Conservation (phyloP, 2,329 filamentous ascomycete species). For the Claviceps purpurea region DNA sequence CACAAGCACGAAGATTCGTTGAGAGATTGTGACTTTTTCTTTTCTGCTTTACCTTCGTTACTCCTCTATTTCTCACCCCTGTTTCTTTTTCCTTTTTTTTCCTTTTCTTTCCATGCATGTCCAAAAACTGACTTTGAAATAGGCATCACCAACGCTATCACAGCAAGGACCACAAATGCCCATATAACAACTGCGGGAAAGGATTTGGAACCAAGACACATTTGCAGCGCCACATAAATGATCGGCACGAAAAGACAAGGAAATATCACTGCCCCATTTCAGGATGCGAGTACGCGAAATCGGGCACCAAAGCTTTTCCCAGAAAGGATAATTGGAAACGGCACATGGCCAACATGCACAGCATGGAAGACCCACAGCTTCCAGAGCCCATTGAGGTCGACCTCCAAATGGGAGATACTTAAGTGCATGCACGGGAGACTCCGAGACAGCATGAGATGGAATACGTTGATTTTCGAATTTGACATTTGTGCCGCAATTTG, state of each 20-base stretch:
- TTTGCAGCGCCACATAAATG: conserved; percentile 48
- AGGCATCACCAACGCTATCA: conserved; percentile 50
- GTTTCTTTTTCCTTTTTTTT: too few relatives aligned
- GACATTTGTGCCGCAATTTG: neutral
- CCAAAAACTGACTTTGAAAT: conserved; percentile 1
- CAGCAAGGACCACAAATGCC: conserved; percentile 44
- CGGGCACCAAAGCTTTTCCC: conserved; percentile 44
- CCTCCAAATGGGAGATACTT: conserved; percentile 17
- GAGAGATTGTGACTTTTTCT: too few relatives aligned
- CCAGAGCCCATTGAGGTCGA: conserved; percentile 31
- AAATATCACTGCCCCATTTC: conserved; percentile 44
- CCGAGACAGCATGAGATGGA: too few relatives aligned
- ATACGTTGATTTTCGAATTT: conserved; percentile 18
- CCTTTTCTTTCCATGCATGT: neutral
- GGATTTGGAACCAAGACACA: conserved; percentile 50
- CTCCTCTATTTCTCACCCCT: too few relatives aligned
- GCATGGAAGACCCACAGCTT: conserved; percentile 24
- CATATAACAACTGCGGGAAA: conserved; percentile 38
- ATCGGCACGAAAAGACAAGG: conserved; percentile 45
- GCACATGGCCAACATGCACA: conserved; percentile 48
- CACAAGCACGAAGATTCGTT: conserved; percentile 8
- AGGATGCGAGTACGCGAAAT: conserved; percentile 41
- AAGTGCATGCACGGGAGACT: too few relatives aligned
- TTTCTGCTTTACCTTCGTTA: too few relatives aligned
- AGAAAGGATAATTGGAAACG: conserved; percentile 50